Conservation (phyloP, 345 rosid genomes). For the Hevea brasiliensis region DNA sequence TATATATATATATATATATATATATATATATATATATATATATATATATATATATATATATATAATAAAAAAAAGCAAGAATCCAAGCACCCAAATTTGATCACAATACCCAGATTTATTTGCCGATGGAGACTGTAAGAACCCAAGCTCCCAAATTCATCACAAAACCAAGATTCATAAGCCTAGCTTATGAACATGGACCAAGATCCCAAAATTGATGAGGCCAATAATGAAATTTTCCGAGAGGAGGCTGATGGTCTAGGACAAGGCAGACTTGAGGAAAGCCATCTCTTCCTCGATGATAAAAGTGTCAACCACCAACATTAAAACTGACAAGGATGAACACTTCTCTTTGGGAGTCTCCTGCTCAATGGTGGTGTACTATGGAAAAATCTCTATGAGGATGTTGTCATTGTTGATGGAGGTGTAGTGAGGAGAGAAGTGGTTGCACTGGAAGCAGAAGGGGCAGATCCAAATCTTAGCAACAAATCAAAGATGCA, state of each 20-base stretch:
- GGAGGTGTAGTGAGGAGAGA: slow-evolving; percentile 72
- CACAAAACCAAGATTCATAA: too few species aligned
- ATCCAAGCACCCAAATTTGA: too few species aligned
- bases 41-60: too few species aligned
- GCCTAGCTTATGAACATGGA: slow-evolving; percentile 87
- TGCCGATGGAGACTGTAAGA: too few species aligned
- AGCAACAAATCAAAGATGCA: slow-evolving; percentile 69
- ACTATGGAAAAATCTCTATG: slow-evolving; percentile 84
- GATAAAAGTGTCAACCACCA: too few species aligned
- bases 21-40: too few species aligned
- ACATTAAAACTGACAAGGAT: slow-evolving; percentile 53
- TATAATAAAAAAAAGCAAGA: too few species aligned
- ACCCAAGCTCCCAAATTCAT: too few species aligned
- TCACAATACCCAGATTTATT: too few species aligned
- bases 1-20: too few species aligned
- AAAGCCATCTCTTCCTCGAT: too few species aligned
- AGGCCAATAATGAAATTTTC: slow-evolving; percentile 74
- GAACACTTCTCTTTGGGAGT: slow-evolving; percentile 44
- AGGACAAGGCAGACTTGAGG: slow-evolving; percentile 75
- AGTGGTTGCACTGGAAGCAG: too few species aligned
- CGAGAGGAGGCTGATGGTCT: slow-evolving; percentile 70
- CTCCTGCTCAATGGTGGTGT: slow-evolving; percentile 80
- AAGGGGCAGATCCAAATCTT: slow-evolving; percentile 93
- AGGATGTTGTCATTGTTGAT: slow-evolving; percentile 79
- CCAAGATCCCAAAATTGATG: slow-evolving; percentile 72